Evolutionary conservation across 495 filamentous ascomycete species (phyloP).

Genomic region (Aspergillus sparsus): DNA sequence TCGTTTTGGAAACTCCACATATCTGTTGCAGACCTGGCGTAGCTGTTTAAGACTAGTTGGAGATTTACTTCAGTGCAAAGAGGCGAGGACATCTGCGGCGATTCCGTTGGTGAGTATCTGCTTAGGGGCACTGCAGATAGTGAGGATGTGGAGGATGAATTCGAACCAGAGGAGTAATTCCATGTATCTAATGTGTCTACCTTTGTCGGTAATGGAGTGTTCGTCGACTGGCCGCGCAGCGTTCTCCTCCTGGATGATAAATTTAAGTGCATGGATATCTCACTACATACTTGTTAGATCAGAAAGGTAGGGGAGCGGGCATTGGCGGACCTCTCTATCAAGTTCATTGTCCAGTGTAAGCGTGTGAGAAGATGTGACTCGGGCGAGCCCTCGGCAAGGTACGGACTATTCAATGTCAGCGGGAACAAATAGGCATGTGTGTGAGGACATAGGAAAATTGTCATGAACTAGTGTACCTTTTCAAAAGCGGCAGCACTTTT

Average conservation of each 20-base stretch:
- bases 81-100: background rate
- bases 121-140: background rate
- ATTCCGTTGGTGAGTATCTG: background rate
- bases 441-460: too few species aligned
- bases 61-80: background rate
- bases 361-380: background rate
- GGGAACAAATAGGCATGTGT: background rate
- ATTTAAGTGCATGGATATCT: background rate
- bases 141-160: too few species aligned
- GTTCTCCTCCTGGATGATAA: background rate
- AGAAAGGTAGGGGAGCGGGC: background rate
- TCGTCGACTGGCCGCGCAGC: background rate
- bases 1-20: too few species aligned
- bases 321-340: background rate
- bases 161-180: background rate
- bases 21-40: too few species aligned
- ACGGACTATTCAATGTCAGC: background rate
- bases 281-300: background rate
- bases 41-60: background rate
- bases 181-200: background rate
- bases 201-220: background rate
- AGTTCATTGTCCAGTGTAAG: background rate
- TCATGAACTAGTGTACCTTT: background rate
- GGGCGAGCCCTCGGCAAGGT: background rate
- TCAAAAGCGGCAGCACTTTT: conserved; percentile 2